Base-by-base conservation (phyloP, 345 rosid genomes). In the Arabidopsis arenosa region DNA sequence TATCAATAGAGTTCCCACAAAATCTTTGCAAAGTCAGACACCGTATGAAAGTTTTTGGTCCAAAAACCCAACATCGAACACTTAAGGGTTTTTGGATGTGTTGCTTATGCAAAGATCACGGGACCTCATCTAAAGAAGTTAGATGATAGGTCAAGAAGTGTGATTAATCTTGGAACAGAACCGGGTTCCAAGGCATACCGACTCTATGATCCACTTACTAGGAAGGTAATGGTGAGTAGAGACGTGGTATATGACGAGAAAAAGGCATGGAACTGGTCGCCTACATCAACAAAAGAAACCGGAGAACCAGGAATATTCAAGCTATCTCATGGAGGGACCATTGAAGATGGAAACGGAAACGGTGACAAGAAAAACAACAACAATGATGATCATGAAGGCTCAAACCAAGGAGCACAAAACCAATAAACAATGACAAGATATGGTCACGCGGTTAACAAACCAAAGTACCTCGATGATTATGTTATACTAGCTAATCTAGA, bases 401-500 rank as follows among this genome's bases (percentile, higher is more conserved):
- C 21, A 0, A 14, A 57, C n/a, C 40, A 57, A n/a, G 39, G 0
- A 1, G 62, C 1, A 10, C 23, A 4, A 3, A 2, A 9, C 0
- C 41, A 1, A n/a, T 21, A 2, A 0, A 0, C 0, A 0, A 7
- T 33, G 0, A n/a, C 41, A 3, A 14, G 23, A n/a, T 57, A 8
- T 1, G 26, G 41, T 7, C 18, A 12, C 0, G 7, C 0, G 0
- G n/a, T 23, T 3, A 13, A 7, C 5, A 32, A 3, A 3, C 21
- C 62, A 4, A 33, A 11, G 0, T 33, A 57, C 0, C 41, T 57
- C 0, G 3, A 18, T 7, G 6, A 51, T 5, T 18, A 51, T 4
- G 32, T 36, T 2, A 2, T 58, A 1, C 5, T 33, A 0, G 63
- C 63, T 1, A 23, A 57, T 4, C 6, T 7, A 3, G 63, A 57